A percentile compares a stretch with the other conserved stretches of the same genome.
phyloP scores from a whole-genome alignment of 2,329 filamentous ascomycete species.

The Fusarium nematophilum region DNA sequence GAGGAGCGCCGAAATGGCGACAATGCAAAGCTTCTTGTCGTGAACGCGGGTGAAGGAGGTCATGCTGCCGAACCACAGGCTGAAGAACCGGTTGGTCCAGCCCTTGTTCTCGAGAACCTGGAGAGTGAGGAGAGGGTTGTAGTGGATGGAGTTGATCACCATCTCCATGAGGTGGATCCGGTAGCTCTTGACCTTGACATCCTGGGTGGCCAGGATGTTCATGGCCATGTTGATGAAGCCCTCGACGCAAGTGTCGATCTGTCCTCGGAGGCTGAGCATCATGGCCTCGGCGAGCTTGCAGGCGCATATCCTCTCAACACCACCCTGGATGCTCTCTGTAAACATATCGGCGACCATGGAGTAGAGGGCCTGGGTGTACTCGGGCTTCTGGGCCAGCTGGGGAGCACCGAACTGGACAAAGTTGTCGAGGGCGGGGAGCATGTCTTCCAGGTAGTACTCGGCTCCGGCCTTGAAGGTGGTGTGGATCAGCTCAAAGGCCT shows the following conservation, averaged over 20 bases:
- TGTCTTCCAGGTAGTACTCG: constrained; percentile 97
- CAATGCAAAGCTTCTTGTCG: constrained; percentile 98
- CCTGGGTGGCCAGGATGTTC: constrained; percentile 78
- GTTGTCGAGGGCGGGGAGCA: constrained; percentile 98
- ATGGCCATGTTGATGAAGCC: constrained; percentile 93
- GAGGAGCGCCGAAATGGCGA: constrained; percentile 88
- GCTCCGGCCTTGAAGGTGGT: constrained; percentile 97
- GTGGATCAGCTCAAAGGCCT: constrained; percentile 96
- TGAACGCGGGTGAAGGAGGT: constrained; percentile 93
- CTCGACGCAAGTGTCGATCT: constrained; percentile 88
- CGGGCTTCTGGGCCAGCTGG: constrained; percentile 82
- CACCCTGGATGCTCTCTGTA: constrained; percentile 88
- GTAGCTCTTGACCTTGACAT: constrained; percentile 91
- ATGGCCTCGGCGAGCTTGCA: constrained; percentile 98
- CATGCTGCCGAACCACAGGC: constrained; percentile 97
- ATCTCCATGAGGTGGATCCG: constrained; percentile 98
- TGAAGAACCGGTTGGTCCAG: constrained; percentile 99
- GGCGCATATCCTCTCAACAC: constrained; percentile 94
- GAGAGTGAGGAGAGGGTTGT: constrained; percentile 88
- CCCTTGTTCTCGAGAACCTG: constrained; percentile 89
- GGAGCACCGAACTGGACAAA: constrained; percentile 93
- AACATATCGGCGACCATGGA: constrained; percentile 98
- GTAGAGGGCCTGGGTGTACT: constrained; percentile 88
- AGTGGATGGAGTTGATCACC: constrained; percentile 98
- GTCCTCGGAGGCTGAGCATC: constrained; percentile 92